A percentile compares a stretch with the other conserved stretches of the same genome.
Conservation (phyloP, 2,329 filamentous ascomycete species). For the Cladophialophora yegresii region DNA sequence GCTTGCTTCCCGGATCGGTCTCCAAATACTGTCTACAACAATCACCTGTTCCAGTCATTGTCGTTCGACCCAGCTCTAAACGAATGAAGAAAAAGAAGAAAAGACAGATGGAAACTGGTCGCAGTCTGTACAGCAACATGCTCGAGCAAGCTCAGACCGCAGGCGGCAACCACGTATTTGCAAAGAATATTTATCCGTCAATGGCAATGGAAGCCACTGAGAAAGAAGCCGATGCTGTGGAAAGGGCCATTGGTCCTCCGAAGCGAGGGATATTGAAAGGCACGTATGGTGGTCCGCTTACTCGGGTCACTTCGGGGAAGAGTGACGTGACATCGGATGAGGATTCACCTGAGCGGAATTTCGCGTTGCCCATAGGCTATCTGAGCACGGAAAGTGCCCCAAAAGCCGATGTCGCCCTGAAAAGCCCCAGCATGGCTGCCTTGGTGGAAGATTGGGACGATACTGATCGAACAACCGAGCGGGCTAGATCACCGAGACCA, state of each 20-base stretch:
- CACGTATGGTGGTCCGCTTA: slow-evolving; percentile 34
- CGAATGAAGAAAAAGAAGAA: slow-evolving; percentile 88
- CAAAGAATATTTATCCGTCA: slow-evolving; percentile 43
- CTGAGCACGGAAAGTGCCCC: slow-evolving; percentile 33
- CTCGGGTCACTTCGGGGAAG: slow-evolving; percentile 28
- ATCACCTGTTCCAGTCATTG: slow-evolving; percentile 88
- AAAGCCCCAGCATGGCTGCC: slow-evolving; percentile 34
- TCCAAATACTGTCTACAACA: slow-evolving; percentile 95
- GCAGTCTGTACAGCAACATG: slow-evolving; percentile 77
- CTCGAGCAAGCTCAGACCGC: slow-evolving; percentile 62
- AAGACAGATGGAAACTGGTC: slow-evolving; percentile 71
- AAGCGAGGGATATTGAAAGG: slow-evolving; percentile 32
- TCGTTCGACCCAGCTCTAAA: slow-evolving; percentile 83
- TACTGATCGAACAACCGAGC: slow-evolving; percentile 8
- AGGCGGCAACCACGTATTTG: slow-evolving; percentile 55
- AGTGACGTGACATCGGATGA: slow-evolving; percentile 34
- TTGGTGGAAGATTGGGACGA: slow-evolving; percentile 32
- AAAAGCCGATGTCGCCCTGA: slow-evolving; percentile 34
- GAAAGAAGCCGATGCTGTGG: slow-evolving; percentile 55
- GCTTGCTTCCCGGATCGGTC: slow-evolving; percentile 81
- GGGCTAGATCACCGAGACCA: slow-evolving; percentile 15
- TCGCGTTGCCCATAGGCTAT: slow-evolving; percentile 36
- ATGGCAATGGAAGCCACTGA: slow-evolving; percentile 43
- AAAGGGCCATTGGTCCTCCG: slow-evolving; percentile 51
- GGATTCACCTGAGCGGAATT: slow-evolving; percentile 29